Conservation (phyloP, 2,329 filamentous ascomycete species). For the Rutstroemia sp. region DNA sequence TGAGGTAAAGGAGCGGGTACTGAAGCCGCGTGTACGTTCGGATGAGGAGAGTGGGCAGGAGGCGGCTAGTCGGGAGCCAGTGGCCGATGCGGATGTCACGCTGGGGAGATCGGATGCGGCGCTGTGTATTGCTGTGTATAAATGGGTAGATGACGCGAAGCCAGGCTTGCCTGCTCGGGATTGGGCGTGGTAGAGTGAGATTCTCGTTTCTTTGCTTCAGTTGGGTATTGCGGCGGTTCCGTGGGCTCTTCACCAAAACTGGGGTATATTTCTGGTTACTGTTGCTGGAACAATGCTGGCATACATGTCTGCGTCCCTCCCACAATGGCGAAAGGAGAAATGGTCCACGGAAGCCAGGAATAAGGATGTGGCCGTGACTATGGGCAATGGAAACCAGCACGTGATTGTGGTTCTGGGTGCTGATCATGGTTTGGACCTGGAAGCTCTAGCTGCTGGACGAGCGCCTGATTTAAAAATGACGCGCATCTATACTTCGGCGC, state of each 20-base stretch:
- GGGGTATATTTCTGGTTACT: constrained; percentile 34
- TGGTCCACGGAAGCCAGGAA: not conserved
- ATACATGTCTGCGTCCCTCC: constrained; percentile 30
- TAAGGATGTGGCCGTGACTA: not conserved
- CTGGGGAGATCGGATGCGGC: too few relatives aligned
- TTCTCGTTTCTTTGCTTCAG: constrained; percentile 14
- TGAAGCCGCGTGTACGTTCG: not conserved
- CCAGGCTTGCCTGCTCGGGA: not conserved
- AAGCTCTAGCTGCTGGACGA: constrained; percentile 32
- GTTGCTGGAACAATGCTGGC: constrained; percentile 32
- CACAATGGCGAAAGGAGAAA: constrained; percentile 39
- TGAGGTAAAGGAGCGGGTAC: not conserved
- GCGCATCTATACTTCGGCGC: constrained; percentile 13
- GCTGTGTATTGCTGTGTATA: too few relatives aligned
- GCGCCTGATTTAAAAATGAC: not conserved
- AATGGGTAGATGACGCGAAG: not conserved
- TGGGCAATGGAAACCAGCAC: constrained; percentile 21
- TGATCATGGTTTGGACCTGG: constrained; percentile 33
- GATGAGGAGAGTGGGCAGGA: not conserved
- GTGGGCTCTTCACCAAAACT: constrained; percentile 7
- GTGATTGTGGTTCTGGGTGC: constrained; percentile 33
- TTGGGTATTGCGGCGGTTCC: constrained; percentile 16
- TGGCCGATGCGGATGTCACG: too few relatives aligned
- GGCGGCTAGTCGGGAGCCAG: too few relatives aligned
- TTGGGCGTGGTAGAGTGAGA: constrained; percentile 16